Conservation (phyloP, 306 rosid genomes). For the Pyrus betulifolia region DNA sequence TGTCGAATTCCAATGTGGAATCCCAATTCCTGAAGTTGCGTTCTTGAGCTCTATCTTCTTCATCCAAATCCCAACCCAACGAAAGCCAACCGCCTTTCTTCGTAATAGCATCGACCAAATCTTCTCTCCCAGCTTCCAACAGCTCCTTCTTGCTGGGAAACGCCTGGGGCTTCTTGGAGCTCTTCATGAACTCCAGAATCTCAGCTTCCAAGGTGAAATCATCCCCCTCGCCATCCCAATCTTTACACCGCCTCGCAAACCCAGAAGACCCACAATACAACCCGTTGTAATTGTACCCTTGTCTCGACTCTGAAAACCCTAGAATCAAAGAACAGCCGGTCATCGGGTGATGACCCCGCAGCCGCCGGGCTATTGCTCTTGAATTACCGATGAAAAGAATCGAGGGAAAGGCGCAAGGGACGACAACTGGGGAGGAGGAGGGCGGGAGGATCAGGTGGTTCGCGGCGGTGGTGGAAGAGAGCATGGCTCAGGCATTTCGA, state of each 20-base stretch:
- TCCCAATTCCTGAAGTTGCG: not conserved
- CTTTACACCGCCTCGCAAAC: slow-evolving; percentile 44
- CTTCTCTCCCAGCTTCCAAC: slow-evolving; percentile 66
- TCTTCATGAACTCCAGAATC: slow-evolving; percentile 81
- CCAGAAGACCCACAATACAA: slow-evolving; percentile 33
- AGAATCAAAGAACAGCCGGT: slow-evolving; percentile 1
- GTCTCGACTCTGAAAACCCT: slow-evolving; percentile 12
- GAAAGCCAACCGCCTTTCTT: slow-evolving; percentile 82
- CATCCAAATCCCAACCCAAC: slow-evolving; percentile 70
- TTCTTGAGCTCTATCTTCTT: not conserved
- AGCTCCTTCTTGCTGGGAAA: slow-evolving; percentile 72
- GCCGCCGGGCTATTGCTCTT: not conserved
- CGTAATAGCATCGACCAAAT: slow-evolving; percentile 64
- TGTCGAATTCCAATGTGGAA: not conserved
- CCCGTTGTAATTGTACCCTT: slow-evolving; percentile 2
- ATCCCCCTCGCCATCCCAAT: slow-evolving; percentile 34
- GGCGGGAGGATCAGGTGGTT: slow-evolving; percentile 6
- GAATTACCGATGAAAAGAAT: not conserved
- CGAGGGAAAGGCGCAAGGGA: slow-evolving; percentile 8
- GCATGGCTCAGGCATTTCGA: slow-evolving; percentile 96
- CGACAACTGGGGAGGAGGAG: slow-evolving; percentile 9
- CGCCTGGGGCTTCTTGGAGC: slow-evolving; percentile 44
- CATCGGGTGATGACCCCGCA: not conserved
- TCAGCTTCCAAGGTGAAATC: slow-evolving; percentile 54
- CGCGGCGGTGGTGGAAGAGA: slow-evolving; percentile 21